phyloP scores from a whole-genome alignment of 345 rosid species.

The Sisymbrium irio region DNA sequence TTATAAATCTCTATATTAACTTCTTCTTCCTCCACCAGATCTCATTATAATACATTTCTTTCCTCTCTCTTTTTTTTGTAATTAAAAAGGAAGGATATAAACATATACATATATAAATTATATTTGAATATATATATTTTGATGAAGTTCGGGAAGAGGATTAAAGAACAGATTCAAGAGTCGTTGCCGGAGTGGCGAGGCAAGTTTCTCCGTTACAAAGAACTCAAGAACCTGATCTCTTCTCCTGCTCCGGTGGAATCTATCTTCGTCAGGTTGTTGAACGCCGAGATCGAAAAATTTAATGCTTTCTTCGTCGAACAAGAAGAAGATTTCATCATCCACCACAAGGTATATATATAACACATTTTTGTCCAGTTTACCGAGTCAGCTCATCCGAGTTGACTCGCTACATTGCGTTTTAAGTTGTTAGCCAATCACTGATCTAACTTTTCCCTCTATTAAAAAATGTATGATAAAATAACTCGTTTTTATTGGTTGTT shows the following conservation, averaged over 20 bases:
- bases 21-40: conserved; percentile 7
- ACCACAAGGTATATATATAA: conserved; percentile 65
- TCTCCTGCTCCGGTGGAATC: conserved; percentile 41
- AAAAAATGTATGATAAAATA: not conserved
- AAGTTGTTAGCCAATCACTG: not conserved
- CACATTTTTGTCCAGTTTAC: not conserved
- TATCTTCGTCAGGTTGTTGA: conserved; percentile 55
- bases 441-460: not conserved
- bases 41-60: conserved; percentile 19
- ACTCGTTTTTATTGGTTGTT: not conserved
- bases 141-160: conserved; percentile 91
- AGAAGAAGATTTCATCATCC: conserved; percentile 90
- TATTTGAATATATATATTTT: not conserved
- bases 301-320: conserved; percentile 78
- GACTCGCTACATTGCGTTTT: not conserved
- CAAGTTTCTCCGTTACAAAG: conserved; percentile 72
- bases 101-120: not conserved
- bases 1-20: conserved; percentile 25
- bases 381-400: conserved; percentile 3
- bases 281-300: conserved; percentile 81
- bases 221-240: conserved; percentile 70
- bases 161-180: conserved; percentile 73
- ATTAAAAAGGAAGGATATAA: not conserved
- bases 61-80: not conserved
- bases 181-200: conserved; percentile 79